These are phyloP conservation scores for Phyllosticta capitalensis DNA, from an alignment of 2,329 filamentous ascomycete species.

Conservation along the genomic window DNA sequence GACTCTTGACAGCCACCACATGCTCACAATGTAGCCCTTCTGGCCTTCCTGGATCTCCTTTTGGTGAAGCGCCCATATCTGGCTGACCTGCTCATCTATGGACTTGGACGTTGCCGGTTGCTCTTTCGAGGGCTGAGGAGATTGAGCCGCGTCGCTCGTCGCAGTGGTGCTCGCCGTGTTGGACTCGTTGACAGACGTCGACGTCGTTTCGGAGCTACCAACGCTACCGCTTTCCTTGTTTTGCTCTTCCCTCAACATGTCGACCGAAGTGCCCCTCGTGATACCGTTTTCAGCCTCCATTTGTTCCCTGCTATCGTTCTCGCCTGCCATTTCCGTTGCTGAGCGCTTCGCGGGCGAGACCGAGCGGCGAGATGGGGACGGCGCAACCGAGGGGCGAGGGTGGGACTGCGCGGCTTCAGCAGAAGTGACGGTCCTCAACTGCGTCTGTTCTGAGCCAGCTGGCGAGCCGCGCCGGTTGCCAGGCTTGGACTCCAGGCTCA, in stretches of 20 bases:
- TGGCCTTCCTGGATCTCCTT: slow-evolving; percentile 58
- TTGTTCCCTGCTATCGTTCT: slow-evolving; percentile 25
- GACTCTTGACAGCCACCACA: slow-evolving; percentile 67
- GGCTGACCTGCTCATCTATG: slow-evolving; percentile 61
- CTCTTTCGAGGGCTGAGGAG: slow-evolving; percentile 1
- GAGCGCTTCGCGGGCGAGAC: slow-evolving; percentile 47
- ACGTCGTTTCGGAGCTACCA: slow-evolving; percentile 21
- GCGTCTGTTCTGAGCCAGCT: slow-evolving; percentile 11
- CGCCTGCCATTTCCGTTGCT: slow-evolving; percentile 41
- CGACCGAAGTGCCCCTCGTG: slow-evolving; percentile 32
- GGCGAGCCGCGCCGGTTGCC: slow-evolving; percentile 19
- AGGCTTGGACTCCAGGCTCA: slow-evolving; percentile 36
- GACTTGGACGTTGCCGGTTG: neutral
- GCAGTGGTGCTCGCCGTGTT: slow-evolving; percentile 9
- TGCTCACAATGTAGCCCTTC: slow-evolving; percentile 68
- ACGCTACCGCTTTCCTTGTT: slow-evolving; percentile 19
- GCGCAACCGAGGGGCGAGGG: slow-evolving; percentile 1
- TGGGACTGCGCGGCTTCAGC: neutral
- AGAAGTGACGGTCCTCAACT: slow-evolving; percentile 4
- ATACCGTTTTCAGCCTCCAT: slow-evolving; percentile 28
- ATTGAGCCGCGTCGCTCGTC: slow-evolving; percentile 8
- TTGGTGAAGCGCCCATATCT: slow-evolving; percentile 54
- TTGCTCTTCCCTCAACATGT: slow-evolving; percentile 30
- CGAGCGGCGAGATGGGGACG: slow-evolving; percentile 29
- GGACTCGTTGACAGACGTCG: slow-evolving; percentile 13